Conservation (phyloP, 2,329 filamentous ascomycete species). For the Pyrenophora graminea region DNA sequence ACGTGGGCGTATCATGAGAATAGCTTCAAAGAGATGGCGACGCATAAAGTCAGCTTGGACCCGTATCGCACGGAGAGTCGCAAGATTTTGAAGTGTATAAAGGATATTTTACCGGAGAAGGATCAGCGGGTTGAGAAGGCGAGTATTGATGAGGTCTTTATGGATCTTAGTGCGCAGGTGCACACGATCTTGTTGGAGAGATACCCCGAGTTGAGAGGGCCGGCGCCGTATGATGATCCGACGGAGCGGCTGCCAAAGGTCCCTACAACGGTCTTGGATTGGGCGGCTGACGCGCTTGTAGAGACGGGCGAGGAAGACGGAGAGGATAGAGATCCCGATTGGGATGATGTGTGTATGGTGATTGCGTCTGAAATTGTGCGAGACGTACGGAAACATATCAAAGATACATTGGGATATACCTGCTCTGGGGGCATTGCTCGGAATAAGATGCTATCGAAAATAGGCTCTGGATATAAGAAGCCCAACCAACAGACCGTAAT, state of each 20-base stretch:
- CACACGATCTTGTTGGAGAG: constrained; percentile 74
- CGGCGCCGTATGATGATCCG: constrained; percentile 74
- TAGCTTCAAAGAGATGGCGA: constrained; percentile 76
- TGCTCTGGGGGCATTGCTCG: constrained; percentile 86
- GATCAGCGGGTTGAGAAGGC: constrained; percentile 86
- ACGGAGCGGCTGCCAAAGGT: constrained; percentile 74
- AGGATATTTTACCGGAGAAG: constrained; percentile 67
- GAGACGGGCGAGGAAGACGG: constrained; percentile 74
- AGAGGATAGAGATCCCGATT: constrained; percentile 84
- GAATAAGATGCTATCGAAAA: constrained; percentile 95
- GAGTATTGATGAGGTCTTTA: constrained; percentile 91
- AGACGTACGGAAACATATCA: constrained; percentile 70
- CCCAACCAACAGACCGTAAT: constrained; percentile 95
- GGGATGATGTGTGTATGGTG: constrained; percentile 89
- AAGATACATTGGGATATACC: constrained; percentile 77
- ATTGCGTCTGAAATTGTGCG: constrained; percentile 89
- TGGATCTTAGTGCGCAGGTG: constrained; percentile 86
- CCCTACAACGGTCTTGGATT: constrained; percentile 74
- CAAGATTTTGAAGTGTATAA: constrained; percentile 78
- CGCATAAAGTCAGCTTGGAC: constrained; percentile 92
- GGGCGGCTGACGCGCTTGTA: constrained; percentile 80
- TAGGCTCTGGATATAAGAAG: constrained; percentile 90
- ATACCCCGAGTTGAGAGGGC: constrained; percentile 72
- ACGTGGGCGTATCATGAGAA: constrained; percentile 90
- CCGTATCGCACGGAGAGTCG: constrained; percentile 86